Conservation (phyloP, 192 early-diverging fungal genomes). For the Haplosporangium gracile region DNA sequence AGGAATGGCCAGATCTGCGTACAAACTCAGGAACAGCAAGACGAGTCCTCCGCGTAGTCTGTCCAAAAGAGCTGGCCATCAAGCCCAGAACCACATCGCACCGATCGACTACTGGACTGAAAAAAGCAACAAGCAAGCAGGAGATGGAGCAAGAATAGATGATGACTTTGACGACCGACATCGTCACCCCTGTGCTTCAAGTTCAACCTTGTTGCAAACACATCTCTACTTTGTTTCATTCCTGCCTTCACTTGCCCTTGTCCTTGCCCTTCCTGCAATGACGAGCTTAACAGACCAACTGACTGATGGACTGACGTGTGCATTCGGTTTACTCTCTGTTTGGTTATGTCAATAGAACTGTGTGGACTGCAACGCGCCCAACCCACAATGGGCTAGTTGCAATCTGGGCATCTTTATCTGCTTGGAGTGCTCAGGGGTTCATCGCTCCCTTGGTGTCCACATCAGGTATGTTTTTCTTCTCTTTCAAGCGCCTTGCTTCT, state of each 20-base stretch:
- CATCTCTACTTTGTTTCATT: neutral
- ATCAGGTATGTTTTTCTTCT: constrained; percentile 62
- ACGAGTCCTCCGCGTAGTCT: too few relatives aligned
- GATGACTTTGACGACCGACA: neutral
- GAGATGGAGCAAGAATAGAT: neutral
- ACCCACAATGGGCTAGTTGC: constrained; percentile 93
- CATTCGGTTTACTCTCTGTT: neutral
- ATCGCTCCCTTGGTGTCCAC: constrained; percentile 86
- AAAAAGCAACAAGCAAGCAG: neutral
- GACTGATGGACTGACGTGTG: neutral
- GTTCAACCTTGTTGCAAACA: too few relatives aligned
- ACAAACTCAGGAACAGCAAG: too few relatives aligned
- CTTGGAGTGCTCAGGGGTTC: constrained; percentile 92
- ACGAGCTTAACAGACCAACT: neutral
- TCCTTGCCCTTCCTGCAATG: neutral
- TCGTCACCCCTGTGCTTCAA: neutral
- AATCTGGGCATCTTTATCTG: constrained; percentile 97
- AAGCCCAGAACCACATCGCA: neutral
- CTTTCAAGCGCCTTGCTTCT: neutral
- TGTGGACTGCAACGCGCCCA: constrained; percentile 91
- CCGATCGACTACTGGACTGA: neutral
- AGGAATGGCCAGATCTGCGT: neutral
- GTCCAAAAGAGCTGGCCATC: too few relatives aligned
- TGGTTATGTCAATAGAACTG: constrained; percentile 67
- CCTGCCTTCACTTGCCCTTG: neutral